Evolutionary conservation across 805 yeast genomes (phyloP), one percentile per base, ranked within the genome.

Genomic region (Ogataea methanolica): DNA sequence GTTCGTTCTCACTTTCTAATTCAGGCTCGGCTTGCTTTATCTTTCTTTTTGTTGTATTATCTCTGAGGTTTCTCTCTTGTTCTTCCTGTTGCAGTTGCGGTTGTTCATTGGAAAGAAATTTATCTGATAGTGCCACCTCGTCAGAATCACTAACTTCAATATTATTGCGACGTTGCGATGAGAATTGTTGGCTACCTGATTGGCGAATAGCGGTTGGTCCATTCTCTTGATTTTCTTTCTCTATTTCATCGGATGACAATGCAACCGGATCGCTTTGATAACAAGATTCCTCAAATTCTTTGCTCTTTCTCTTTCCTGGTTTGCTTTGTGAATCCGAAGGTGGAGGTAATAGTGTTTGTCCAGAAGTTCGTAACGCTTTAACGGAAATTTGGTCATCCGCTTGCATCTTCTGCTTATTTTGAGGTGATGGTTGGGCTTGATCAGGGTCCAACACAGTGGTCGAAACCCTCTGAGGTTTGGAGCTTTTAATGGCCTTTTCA

Each of bases 211-310:
- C 39, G 4, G 17, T 6, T n/a, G 17, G 22, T n/a, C 22, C 19
- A 36, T 12, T 19, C 9, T n/a, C 39, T 19, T 36, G 39, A 36
- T 17, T 17, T 36, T 54, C 50, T 23, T 41, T 37, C 36, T 51
- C 54, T 14, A 44, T 38, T n/a, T 53, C 54, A 33, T 48, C 58
- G 2, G 45, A 47, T 5, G 48, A n/a, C 14, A 46, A 26, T 31
- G 16, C 31, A 39, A 35, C 39, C 45, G 51, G 45, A 49, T 43
- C 21, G 9, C 31, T 33, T 33, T 33, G 17, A 33, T 15, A 15
- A 33, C n/a, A 33, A n/a, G 8, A 15, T n/a, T 33, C 36, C 9
- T 33, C 17, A 15, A n/a, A 33, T 15, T 33, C 36, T 33, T 15
- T 33, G 15, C 36, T 33, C 16, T 33, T 33, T n/a, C n/a, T 33